Conservation (phyloP, 2,329 filamentous ascomycete genomes). For the Didymella sp. region DNA sequence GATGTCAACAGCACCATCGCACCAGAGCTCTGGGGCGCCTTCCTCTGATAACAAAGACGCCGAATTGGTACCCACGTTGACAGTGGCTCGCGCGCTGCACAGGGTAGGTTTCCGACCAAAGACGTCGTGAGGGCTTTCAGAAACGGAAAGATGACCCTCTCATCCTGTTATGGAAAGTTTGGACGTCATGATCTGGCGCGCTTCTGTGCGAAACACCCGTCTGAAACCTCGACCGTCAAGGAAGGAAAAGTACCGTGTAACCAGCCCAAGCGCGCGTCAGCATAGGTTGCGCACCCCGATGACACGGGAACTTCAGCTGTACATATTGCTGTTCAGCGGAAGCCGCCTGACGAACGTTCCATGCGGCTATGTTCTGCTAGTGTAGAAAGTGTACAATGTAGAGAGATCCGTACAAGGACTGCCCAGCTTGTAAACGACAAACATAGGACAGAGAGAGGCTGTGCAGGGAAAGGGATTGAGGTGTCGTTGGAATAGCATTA, state of each 20-base stretch:
- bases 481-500: constrained; percentile 13
- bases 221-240: constrained; percentile 12
- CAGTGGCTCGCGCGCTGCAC: too few relatives aligned
- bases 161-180: background rate
- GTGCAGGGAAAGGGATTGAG: too few relatives aligned
- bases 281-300: background rate
- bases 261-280: background rate
- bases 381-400: background rate
- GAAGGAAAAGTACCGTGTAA: background rate
- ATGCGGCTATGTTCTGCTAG: background rate
- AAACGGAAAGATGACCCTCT: background rate
- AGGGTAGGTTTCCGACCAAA: background rate
- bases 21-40: too few relatives aligned
- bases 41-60: background rate
- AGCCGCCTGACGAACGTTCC: background rate
- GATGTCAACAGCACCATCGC: too few relatives aligned
- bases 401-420: background rate
- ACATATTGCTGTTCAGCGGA: background rate
- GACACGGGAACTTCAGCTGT: background rate
- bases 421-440: too few relatives aligned
- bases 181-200: too few relatives aligned
- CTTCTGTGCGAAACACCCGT: background rate
- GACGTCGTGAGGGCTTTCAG: background rate
- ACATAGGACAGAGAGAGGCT: too few relatives aligned
- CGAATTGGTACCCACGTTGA: background rate